Evolutionary conservation across 352 stramenopile species (phyloP).

Genomic region (Globisporangium iwayamae): DNA sequence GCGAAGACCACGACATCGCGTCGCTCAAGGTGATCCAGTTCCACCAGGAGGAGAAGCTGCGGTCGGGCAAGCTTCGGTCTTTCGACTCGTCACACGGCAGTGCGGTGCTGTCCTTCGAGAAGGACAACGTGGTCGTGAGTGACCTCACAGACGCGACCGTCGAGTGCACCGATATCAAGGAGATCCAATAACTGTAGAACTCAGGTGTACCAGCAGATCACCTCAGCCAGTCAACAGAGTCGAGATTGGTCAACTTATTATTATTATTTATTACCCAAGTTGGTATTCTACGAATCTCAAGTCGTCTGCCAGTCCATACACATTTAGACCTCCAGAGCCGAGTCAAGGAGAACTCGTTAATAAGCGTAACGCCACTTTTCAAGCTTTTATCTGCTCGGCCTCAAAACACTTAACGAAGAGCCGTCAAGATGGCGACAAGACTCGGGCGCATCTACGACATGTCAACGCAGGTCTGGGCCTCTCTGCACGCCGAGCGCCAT

Average conservation of each 20-base stretch:
- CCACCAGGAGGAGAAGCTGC: constrained; percentile 22
- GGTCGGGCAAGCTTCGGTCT: constrained; percentile 16
- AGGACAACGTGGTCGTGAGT: constrained; percentile 17
- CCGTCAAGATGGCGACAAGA: not conserved
- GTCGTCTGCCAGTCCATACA: too few relatives aligned
- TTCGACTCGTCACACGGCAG: constrained; percentile 3
- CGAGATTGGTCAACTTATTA: too few relatives aligned
- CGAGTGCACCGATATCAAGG: constrained; percentile 1
- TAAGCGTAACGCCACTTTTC: not conserved
- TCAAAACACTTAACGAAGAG: too few relatives aligned
- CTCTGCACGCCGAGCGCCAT: constrained; percentile 18
- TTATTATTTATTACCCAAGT: too few relatives aligned
- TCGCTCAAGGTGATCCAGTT: constrained; percentile 43
- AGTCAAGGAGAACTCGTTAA: not conserved
- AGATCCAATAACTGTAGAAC: constrained; percentile 11
- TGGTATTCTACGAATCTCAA: too few relatives aligned
- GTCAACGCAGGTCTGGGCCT: constrained; percentile 5
- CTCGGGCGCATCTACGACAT: not conserved
- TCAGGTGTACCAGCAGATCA: not conserved
- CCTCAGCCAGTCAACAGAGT: too few relatives aligned
- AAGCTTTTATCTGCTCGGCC: not conserved
- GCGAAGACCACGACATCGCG: constrained; percentile 31
- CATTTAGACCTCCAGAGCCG: too few relatives aligned
- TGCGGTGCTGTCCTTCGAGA: constrained; percentile 8
- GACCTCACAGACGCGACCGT: constrained; percentile 7